A percentile compares a stretch with the other conserved stretches of the same genome.
Evolutionary conservation across 1,139 yeast genomes (phyloP).

Genomic region (Geotrichum citri-aurantii): DNA sequence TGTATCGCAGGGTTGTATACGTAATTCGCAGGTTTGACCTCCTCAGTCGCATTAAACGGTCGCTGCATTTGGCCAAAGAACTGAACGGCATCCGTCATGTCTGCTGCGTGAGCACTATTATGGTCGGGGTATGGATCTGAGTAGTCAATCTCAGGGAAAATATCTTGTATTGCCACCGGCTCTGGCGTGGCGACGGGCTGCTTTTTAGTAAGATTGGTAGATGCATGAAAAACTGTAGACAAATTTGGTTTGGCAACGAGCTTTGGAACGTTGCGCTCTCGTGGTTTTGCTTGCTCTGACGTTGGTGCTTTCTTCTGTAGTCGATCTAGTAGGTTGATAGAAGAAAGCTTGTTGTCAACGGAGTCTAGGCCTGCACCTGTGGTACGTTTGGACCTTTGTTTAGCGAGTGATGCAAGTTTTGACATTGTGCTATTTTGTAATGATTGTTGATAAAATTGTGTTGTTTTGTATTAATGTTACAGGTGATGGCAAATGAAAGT

Average conservation of each 20-base stretch:
- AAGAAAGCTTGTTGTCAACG: conserved; percentile 10
- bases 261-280: conserved; percentile 1
- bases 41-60: not conserved
- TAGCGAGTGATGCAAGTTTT: conserved; percentile 18
- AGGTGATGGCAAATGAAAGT: not conserved
- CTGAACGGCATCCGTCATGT: not conserved
- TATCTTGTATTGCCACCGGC: conserved; percentile 6
- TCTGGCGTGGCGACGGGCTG: not conserved
- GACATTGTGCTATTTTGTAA: conserved; percentile 9
- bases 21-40: not conserved
- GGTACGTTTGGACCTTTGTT: conserved; percentile 14
- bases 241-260: conserved; percentile 6
- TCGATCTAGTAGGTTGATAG: conserved; percentile 12
- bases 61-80: not conserved
- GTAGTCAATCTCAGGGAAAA: conserved; percentile 15
- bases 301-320: conserved; percentile 5
- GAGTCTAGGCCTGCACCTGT: conserved; percentile 7
- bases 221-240: not conserved
- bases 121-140: not conserved
- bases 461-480: not conserved
- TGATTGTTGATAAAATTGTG: not conserved
- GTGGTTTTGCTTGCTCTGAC: not conserved
- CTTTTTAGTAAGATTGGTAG: not conserved
- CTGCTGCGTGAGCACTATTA: not conserved
- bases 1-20: conserved; percentile 7